These are phyloP conservation scores for Didymella lethalis DNA, from an alignment of 2,329 filamentous ascomycete genomes.

Conservation along the genomic window DNA sequence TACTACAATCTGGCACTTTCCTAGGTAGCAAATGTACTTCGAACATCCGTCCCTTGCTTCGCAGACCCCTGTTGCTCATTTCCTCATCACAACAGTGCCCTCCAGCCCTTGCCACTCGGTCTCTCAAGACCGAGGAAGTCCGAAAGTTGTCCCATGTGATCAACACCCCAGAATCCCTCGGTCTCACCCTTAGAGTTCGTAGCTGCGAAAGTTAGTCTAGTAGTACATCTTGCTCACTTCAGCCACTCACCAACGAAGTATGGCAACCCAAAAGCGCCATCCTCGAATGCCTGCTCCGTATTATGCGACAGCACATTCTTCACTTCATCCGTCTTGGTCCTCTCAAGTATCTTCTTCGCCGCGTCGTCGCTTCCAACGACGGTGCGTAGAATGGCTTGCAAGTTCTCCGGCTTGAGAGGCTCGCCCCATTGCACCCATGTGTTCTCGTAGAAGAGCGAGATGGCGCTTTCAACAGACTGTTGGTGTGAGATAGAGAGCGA, in stretches of 20 bases:
- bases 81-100: slow-evolving; percentile 46
- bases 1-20: neutral
- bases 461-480: slow-evolving; percentile 50
- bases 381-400: slow-evolving; percentile 54
- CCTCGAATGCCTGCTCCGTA: slow-evolving; percentile 60
- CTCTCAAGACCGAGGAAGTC: slow-evolving; percentile 62
- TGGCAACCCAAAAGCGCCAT: slow-evolving; percentile 68
- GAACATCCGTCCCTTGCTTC: neutral
- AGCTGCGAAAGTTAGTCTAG: slow-evolving; percentile 45
- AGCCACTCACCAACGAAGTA: slow-evolving; percentile 59
- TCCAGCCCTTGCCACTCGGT: slow-evolving; percentile 47
- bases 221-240: neutral
- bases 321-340: slow-evolving; percentile 49
- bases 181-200: slow-evolving; percentile 62
- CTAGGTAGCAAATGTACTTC: neutral
- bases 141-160: slow-evolving; percentile 65
- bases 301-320: slow-evolving; percentile 59
- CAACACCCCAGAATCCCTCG: slow-evolving; percentile 67
- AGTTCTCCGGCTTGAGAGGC: slow-evolving; percentile 56
- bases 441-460: slow-evolving; percentile 59
- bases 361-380: slow-evolving; percentile 57
- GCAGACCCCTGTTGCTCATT: neutral
- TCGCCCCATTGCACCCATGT: slow-evolving; percentile 61
- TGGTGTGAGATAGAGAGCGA: slow-evolving; percentile 57
- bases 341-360: slow-evolving; percentile 54